These are phyloP conservation scores for Fusarium tanahbumbuense DNA, from an alignment of 2,329 filamentous ascomycete genomes.

Conservation along the genomic window DNA sequence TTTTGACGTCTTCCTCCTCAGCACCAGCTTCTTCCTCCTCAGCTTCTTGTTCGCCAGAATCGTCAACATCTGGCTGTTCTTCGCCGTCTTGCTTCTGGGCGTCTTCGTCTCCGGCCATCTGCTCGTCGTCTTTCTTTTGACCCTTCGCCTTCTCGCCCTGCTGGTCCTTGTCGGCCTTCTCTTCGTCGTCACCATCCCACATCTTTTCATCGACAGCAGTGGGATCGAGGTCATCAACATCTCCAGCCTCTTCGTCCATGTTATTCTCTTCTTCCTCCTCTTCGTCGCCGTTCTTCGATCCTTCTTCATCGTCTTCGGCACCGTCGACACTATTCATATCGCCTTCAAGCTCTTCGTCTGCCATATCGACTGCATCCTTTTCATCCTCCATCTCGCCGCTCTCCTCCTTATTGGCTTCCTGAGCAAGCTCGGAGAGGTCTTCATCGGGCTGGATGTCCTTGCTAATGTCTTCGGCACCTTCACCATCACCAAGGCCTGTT, in stretches of 20 bases:
- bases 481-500: conserved; percentile 92
- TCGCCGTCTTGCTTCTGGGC: conserved; percentile 60
- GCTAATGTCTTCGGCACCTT: conserved; percentile 96
- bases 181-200: conserved; percentile 89
- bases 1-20: conserved; percentile 66
- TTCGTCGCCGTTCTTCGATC: conserved; percentile 71
- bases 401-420: conserved; percentile 78
- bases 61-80: conserved; percentile 57
- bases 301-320: conserved; percentile 69
- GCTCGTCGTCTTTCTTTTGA: conserved; percentile 72
- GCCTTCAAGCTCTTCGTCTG: conserved; percentile 90
- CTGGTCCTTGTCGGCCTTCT: conserved; percentile 86
- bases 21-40: conserved; percentile 74
- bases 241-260: conserved; percentile 89
- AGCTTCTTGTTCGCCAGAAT: conserved; percentile 55
- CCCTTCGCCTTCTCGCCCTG: conserved; percentile 78
- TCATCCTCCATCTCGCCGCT: conserved; percentile 78
- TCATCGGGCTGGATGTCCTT: conserved; percentile 96
- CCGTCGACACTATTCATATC: conserved; percentile 76
- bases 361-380: conserved; percentile 91
- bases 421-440: conserved; percentile 89
- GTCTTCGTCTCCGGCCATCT: conserved; percentile 69
- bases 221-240: conserved; percentile 90
- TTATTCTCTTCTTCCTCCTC: conserved; percentile 76
- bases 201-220: conserved; percentile 97